Conservation (phyloP, 345 rosid species). For the Capsella bursapastoris region DNA sequence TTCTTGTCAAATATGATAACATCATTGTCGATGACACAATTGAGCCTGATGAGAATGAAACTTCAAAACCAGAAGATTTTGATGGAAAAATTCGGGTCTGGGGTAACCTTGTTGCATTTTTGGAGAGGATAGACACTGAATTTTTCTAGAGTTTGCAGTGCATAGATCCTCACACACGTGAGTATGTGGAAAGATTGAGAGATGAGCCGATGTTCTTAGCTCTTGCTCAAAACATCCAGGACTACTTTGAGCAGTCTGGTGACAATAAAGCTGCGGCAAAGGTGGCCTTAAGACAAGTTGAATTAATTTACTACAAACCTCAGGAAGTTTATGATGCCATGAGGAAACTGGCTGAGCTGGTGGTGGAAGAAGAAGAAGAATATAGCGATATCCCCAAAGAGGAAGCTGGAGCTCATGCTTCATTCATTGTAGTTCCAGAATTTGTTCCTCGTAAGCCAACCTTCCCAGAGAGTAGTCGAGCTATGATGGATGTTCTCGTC, state of each 20-base stretch:
- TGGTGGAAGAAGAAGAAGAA: constrained; percentile 51
- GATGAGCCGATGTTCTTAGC: constrained; percentile 84
- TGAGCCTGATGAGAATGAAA: constrained; percentile 87
- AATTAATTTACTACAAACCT: constrained; percentile 85
- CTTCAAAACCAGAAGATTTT: constrained; percentile 70
- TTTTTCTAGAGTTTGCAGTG: constrained; percentile 93
- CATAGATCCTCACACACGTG: constrained; percentile 91
- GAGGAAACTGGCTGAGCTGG: constrained; percentile 81
- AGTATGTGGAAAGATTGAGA: constrained; percentile 78
- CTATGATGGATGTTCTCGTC: constrained; percentile 81
- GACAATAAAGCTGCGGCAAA: constrained; percentile 80
- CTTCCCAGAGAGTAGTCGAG: constrained; percentile 80
- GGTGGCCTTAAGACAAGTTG: constrained; percentile 77
- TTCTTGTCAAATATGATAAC: constrained; percentile 69
- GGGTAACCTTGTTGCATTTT: constrained; percentile 88
- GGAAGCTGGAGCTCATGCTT: constrained; percentile 57
- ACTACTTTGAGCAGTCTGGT: constrained; percentile 64
- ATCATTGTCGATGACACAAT: constrained; percentile 71
- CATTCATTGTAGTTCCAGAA: constrained; percentile 77
- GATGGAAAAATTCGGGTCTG: constrained; percentile 71
- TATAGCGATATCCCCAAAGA: constrained; percentile 55
- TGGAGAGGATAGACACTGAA: constrained; percentile 81
- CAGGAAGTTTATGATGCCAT: constrained; percentile 92
- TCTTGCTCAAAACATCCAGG: constrained; percentile 89
- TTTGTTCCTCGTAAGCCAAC: constrained; percentile 83